Evolutionary conservation across 2,329 filamentous ascomycete genomes (phyloP).

Genomic region (Colletotrichum spinosum): DNA sequence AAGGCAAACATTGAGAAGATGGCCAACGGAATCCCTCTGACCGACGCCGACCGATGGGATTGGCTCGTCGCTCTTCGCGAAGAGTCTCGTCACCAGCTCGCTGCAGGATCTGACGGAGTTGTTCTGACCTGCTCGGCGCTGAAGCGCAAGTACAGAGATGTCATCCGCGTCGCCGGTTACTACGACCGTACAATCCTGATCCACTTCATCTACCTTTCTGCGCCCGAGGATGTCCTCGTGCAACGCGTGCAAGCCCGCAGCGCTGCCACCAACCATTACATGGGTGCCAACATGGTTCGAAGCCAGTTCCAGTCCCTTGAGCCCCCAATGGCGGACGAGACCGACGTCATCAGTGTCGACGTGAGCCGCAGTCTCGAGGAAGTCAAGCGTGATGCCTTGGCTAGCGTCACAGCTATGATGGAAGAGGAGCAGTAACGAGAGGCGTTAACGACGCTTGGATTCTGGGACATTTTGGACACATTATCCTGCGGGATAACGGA

Average conservation of each 20-base stretch:
- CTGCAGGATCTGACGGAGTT: conserved; percentile 75
- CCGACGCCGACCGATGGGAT: conserved; percentile 96
- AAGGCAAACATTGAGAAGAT: conserved; percentile 91
- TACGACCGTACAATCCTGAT: conserved; percentile 79
- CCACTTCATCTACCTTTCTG: conserved; percentile 93
- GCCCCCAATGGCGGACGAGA: conserved; percentile 77
- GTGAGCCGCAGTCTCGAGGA: conserved; percentile 69
- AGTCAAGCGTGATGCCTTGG: conserved; percentile 71
- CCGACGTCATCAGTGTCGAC: conserved; percentile 78
- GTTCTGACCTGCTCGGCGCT: conserved; percentile 96
- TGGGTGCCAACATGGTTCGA: conserved; percentile 95
- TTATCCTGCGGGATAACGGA: conserved; percentile 33
- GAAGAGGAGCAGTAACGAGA: conserved; percentile 45
- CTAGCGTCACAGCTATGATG: conserved; percentile 66
- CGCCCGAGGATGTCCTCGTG: conserved; percentile 79
- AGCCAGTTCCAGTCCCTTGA: conserved; percentile 93
- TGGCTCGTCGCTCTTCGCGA: conserved; percentile 87
- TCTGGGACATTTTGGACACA: conserved; percentile 23
- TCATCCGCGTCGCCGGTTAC: conserved; percentile 84
- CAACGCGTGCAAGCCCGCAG: conserved; percentile 76
- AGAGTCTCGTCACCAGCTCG: conserved; percentile 69
- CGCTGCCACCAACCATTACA: conserved; percentile 81
- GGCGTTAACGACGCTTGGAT: conserved; percentile 5
- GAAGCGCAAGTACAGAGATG: conserved; percentile 97
- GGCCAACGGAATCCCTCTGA: conserved; percentile 84